Percentiles rank a stretch among this genome's conserved stretches.
phyloP scores from a whole-genome alignment of 2,329 filamentous ascomycete genomes.

The Cordyceps cicadae region DNA sequence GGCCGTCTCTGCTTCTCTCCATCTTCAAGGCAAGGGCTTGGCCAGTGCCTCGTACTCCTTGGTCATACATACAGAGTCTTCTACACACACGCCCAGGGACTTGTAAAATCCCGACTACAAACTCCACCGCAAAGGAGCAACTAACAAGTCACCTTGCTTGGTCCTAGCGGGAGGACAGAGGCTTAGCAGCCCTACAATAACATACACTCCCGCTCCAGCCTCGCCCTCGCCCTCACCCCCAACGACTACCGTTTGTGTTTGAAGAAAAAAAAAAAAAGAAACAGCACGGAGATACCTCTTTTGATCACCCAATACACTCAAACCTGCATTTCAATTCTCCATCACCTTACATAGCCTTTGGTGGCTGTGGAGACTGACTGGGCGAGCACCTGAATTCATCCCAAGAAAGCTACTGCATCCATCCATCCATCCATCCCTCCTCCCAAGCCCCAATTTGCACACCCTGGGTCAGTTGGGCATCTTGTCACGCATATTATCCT shows the following conservation, averaged over 20 bases:
- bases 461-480: neutral
- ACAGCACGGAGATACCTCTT: neutral
- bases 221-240: neutral
- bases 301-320: neutral
- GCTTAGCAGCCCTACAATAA: slow-evolving; percentile 2
- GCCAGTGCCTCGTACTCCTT: neutral
- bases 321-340: neutral
- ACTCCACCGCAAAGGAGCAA: neutral
- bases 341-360: neutral
- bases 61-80: neutral
- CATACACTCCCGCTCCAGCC: neutral
- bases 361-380: neutral
- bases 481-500: neutral
- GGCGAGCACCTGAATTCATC: neutral
- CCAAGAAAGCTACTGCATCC: neutral
- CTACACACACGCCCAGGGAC: neutral
- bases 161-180: neutral
- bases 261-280: neutral
- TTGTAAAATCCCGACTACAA: neutral
- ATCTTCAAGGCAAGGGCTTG: neutral
- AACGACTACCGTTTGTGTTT: neutral
- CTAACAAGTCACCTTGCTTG: neutral
- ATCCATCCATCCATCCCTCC: neutral
- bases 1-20: neutral
- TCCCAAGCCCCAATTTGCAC: neutral